Base-by-base conservation (phyloP, 805 yeast species). In the Cyberlindnera mrakii region DNA sequence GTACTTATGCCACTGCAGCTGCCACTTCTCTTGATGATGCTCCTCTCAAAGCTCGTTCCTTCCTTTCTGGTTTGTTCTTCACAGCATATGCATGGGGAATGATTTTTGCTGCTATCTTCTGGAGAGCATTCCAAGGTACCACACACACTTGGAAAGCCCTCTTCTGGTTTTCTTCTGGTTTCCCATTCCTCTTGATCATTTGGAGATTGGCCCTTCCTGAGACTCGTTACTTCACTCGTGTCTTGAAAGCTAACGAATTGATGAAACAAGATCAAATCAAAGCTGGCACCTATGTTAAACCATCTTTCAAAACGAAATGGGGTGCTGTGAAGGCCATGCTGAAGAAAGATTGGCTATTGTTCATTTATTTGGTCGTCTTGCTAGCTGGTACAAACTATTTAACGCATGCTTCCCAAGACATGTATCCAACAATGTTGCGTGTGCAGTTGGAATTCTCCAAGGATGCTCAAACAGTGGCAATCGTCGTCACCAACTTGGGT, bases 391-490 rank as follows among this genome's bases (percentile, higher is more conserved):
- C 80, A 64, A 82, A 82, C 63, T 83, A 80, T 63, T 70, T 75
- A 67, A 74, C 85, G 4, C 91, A 83, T 52, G 86, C 87, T 1
- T 75, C 87, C 8, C 89, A 83, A 61, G 91, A 83, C 62, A 67
- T 84, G 60, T 80, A 72, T 58, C 85, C 87, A 35, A 80, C 88
- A 2, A 66, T 78, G 66, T 62, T 83, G 39, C 67, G 71, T 34
- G 68, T 67, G 29, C 87, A 82, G 58, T 64, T 77, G 25, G 64
- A 57, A n/a, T 70, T 68, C 46, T 62, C 75, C 18, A 52, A 57
- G 13, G 64, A 82, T 54, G 66, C 71, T 25, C 63, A 72, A 30
- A 80, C 88, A 0, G 80, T 80, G 20, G 76, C 80, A 35, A 75
- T 77, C 62, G 74, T 73, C 15, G 77, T 82, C 11, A 77, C 81